Base-by-base conservation (phyloP, 495 filamentous ascomycete genomes). In the Talaromyces proteolyticus region DNA sequence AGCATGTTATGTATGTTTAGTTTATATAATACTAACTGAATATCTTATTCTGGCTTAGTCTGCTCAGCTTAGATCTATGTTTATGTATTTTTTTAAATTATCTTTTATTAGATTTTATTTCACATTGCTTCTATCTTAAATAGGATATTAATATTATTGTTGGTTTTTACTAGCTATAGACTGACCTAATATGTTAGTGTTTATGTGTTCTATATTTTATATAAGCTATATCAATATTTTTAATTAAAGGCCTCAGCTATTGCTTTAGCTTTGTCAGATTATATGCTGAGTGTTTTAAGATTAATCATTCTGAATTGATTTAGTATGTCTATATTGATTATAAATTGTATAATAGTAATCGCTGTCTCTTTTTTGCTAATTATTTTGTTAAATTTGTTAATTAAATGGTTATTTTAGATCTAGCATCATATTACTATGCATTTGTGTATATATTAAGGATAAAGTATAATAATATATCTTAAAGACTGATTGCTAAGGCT, bases 381-480 rank as follows among this genome's bases (percentile, higher is more conserved):
- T 53, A 67, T 51, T 59, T 56, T 63, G 54, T 55, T 53, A 46
- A 64, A 60, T 65, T 46, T 26, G 41, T 29, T 34, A 34, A 59
- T 45, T 58, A 56, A 46, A 47, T 63, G 55, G 17, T 60, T 59
- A 20, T 12, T 43, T 54, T 50, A 64, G 47, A 60, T 57, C 36
- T 51, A 37, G 0, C 24, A 26, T 42, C 37, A 53, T 36, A 34
- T 42, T 17, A 11, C 19, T 7, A 2, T 44, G 29, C 16, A 23
- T n/a, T n/a, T 53, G 37, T 17, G 19, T 4, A 17, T 24, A 25
- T 3, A 26, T 14, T 34, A 19, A 6, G 19, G 44, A 51, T 57
- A 68, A 39, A 63, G 52, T 17, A 67, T 54, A 37, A 68, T 53
- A 49, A 70, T 52, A 36, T 70, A 58, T 6, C 47, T 49, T 49